Conservation (phyloP, 2,329 filamentous ascomycete species). For the Zopfia rhizophila region DNA sequence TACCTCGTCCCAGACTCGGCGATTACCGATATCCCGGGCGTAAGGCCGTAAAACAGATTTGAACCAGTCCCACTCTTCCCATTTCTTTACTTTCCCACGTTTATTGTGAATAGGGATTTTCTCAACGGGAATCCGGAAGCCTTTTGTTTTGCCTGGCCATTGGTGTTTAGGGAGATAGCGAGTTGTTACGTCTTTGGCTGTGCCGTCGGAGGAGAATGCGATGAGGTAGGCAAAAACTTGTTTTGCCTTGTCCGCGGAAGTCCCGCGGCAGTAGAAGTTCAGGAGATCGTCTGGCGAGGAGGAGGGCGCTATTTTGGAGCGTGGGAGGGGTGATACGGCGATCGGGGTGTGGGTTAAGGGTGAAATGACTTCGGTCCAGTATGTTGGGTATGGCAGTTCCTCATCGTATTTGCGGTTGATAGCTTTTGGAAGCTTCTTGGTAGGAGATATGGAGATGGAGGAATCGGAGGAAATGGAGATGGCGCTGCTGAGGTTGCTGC, state of each 20-base stretch:
- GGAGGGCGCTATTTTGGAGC: constrained; percentile 61
- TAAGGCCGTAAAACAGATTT: constrained; percentile 82
- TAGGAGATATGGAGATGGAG: constrained; percentile 64
- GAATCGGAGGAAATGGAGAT: constrained; percentile 59
- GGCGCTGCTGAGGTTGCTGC: constrained; percentile 53
- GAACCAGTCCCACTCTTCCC: constrained; percentile 90
- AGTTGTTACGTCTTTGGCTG: constrained; percentile 93
- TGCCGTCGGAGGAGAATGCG: constrained; percentile 83
- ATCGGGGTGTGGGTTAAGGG: constrained; percentile 82
- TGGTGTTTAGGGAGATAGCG: constrained; percentile 85
- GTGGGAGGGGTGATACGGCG: constrained; percentile 76
- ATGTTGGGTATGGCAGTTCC: constrained; percentile 85
- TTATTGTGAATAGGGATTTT: constrained; percentile 83
- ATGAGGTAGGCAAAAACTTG: constrained; percentile 92
- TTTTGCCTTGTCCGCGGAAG: constrained; percentile 83
- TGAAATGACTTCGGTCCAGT: constrained; percentile 92
- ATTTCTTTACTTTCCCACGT: constrained; percentile 78
- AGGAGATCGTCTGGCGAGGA: constrained; percentile 77
- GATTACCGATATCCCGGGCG: constrained; percentile 60
- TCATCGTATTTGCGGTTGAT: constrained; percentile 73
- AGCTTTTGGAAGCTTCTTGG: constrained; percentile 54
- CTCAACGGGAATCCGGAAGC: constrained; percentile 78
- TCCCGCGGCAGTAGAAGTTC: constrained; percentile 83
- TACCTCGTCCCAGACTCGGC: constrained; percentile 78
- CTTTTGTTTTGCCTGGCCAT: constrained; percentile 90